phyloP scores from a whole-genome alignment of 2,329 filamentous ascomycete genomes.

The Thielaviopsis euricoi region DNA sequence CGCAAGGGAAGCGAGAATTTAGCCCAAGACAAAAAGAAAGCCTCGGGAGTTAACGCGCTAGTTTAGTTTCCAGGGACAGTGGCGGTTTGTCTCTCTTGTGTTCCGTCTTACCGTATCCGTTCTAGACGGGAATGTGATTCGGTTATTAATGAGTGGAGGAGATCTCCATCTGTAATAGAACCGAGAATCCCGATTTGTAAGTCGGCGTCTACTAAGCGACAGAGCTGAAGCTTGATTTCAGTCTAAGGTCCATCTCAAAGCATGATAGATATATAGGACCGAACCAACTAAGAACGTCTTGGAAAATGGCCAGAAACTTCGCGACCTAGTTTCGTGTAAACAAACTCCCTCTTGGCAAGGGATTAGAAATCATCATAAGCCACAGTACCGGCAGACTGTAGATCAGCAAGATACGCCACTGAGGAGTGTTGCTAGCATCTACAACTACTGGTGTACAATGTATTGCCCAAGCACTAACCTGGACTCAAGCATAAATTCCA shows the following conservation, averaged over 20 bases:
- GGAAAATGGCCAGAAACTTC: background rate
- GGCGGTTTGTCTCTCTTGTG: background rate
- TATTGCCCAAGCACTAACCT: too few relatives aligned
- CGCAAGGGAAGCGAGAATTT: background rate
- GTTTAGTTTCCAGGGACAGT: background rate
- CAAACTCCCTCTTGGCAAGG: background rate
- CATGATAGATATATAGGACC: too few relatives aligned
- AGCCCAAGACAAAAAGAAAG: background rate
- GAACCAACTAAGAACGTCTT: background rate
- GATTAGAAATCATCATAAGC: background rate
- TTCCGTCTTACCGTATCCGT: background rate
- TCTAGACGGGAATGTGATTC: background rate
- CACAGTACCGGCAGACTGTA: background rate
- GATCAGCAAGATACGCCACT: background rate
- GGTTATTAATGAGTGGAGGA: background rate
- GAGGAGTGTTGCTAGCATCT: background rate
- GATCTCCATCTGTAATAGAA: too few relatives aligned
- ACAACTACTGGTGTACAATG: too few relatives aligned
- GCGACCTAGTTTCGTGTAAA: background rate
- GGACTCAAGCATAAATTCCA: too few relatives aligned
- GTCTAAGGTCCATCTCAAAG: too few relatives aligned
- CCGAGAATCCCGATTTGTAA: too few relatives aligned
- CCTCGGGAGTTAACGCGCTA: background rate
- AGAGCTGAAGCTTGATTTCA: too few relatives aligned
- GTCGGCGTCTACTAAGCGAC: too few relatives aligned